Evolutionary conservation across 441 rosid genomes (phyloP).

Genomic region (Syzygium syzygioides): DNA sequence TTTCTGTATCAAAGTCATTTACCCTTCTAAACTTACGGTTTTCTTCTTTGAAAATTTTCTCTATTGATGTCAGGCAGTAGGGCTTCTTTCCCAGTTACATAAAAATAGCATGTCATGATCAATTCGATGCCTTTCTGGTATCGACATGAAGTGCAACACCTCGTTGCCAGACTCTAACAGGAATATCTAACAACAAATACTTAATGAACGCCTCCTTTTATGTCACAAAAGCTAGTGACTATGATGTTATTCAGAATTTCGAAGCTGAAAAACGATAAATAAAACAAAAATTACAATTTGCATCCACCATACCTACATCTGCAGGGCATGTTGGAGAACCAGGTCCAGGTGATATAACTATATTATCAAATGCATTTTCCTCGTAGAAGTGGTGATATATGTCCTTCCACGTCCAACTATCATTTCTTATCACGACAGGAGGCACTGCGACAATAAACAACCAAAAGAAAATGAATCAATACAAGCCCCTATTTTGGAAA

Average conservation of each 20-base stretch:
- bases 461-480: not conserved
- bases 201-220: not conserved
- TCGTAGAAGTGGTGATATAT: conserved; percentile 49
- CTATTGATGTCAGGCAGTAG: not conserved
- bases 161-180: not conserved
- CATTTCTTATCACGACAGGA: conserved; percentile 83
- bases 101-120: not conserved
- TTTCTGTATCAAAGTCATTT: not conserved
- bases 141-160: not conserved
- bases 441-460: conserved; percentile 47
- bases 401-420: conserved; percentile 86
- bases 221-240: not conserved
- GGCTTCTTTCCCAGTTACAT: not conserved
- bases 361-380: conserved; percentile 76
- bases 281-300: not conserved
- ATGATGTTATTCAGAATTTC: not conserved
- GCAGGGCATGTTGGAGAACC: conserved; percentile 82
- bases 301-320: conserved; percentile 55
- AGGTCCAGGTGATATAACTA: conserved; percentile 97
- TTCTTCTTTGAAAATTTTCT: not conserved
- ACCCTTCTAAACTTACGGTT: not conserved
- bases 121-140: not conserved
- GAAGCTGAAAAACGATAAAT: not conserved
- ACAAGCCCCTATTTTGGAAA: no score
- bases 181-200: not conserved